A percentile compares a stretch with the other conserved stretches of the same genome.
Evolutionary conservation across 139 green algal species (phyloP).

Genomic region (Trebouxia sp.): DNA sequence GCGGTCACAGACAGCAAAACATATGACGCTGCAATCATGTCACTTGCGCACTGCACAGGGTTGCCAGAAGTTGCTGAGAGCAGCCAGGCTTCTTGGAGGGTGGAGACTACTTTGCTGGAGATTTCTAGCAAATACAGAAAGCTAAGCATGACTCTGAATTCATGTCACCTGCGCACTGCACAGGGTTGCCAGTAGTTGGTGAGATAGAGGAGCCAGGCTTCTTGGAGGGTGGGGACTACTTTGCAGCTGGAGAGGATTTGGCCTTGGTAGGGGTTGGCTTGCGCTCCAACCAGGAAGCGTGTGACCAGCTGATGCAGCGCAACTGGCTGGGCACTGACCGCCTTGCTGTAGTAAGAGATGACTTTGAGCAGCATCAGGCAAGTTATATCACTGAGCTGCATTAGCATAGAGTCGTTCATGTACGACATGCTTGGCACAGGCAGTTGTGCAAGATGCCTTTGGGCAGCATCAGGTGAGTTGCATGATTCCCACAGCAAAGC

Average conservation of each 20-base stretch:
- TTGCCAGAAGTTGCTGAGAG: slow-evolving; percentile 68
- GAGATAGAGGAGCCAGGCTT: slow-evolving; percentile 76
- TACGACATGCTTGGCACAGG: no score
- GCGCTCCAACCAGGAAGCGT: slow-evolving; percentile 87
- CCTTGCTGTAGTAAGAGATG: slow-evolving; percentile 87
- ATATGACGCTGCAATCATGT: no score
- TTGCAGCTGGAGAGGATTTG: slow-evolving; percentile 77
- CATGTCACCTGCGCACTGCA: no score
- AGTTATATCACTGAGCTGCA: no score
- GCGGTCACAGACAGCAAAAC: no score
- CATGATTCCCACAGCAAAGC: no score
- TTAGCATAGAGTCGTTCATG: no score
- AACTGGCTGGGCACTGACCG: slow-evolving; percentile 83
- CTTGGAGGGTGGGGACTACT: slow-evolving; percentile 96
- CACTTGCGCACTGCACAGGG: no score
- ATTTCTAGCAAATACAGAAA: no score
- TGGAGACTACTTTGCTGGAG: slow-evolving; percentile 90
- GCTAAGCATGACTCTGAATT: no score
- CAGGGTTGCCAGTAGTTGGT: slow-evolving; percentile 78
- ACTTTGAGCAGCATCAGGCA: slow-evolving; percentile 89
- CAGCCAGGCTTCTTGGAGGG: slow-evolving; percentile 87
- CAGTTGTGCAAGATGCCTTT: neutral
- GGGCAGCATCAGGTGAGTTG: neutral
- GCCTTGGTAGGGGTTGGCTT: slow-evolving; percentile 85
- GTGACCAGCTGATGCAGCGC: slow-evolving; percentile 85